A percentile compares a stretch with the other conserved stretches of the same genome.
Evolutionary conservation across 805 yeast genomes (phyloP).

Genomic region (Ogataea chonburiensis): DNA sequence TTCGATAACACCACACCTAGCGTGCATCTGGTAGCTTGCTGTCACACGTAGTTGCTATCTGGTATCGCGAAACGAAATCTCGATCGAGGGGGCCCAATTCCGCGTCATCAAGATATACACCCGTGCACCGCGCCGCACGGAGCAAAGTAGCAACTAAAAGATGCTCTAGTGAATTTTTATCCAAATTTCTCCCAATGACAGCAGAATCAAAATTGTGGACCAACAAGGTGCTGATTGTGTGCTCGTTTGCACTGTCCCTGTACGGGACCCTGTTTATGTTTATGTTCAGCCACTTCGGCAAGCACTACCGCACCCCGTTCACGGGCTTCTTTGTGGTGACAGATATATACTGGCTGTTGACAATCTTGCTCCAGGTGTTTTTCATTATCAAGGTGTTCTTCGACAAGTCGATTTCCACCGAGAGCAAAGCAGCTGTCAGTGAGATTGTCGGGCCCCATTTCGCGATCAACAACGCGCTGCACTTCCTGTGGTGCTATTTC

Average conservation of each 20-base stretch:
- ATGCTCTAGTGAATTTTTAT: no score
- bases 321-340: conserved; percentile 52
- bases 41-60: no score
- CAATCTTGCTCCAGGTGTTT: conserved; percentile 50
- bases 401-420: conserved; percentile 23
- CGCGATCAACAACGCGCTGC: conserved; percentile 56
- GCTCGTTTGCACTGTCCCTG: conserved; percentile 54
- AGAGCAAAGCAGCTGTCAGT: conserved; percentile 34
- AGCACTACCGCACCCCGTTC: conserved; percentile 63
- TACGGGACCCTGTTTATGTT: conserved; percentile 57
- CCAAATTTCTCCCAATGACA: conserved; percentile 20
- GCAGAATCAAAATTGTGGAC: conserved; percentile 18
- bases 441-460: conserved; percentile 59
- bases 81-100: no score
- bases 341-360: conserved; percentile 57
- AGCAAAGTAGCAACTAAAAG: conserved; percentile 10
- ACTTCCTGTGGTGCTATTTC: conserved; percentile 61
- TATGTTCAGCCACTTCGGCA: conserved; percentile 51
- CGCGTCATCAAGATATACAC: no score
- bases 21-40: no score
- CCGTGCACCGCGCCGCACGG: conserved; percentile 13
- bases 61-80: no score
- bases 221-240: conserved; percentile 43
- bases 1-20: no score
- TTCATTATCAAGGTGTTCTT: conserved; percentile 45